Evolutionary conservation across 1,139 yeast species (phyloP).

Genomic region (Geotrichum candidum): DNA sequence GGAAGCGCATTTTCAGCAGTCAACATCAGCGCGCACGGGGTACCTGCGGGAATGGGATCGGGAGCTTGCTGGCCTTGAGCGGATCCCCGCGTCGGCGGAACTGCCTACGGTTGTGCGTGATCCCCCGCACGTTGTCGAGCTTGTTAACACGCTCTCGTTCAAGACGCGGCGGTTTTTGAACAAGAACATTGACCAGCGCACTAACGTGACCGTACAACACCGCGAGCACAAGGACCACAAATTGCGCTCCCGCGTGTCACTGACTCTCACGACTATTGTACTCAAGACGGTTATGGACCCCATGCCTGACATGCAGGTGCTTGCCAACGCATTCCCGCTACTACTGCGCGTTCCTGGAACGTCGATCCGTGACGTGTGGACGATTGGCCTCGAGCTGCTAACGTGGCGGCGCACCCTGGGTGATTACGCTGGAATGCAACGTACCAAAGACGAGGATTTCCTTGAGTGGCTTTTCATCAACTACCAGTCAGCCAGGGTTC

Average conservation of each 20-base stretch:
- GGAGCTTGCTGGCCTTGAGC: constrained; percentile 2
- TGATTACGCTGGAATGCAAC: constrained; percentile 15
- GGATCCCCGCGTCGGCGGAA: not conserved
- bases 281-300: not conserved
- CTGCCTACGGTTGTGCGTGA: constrained; percentile 1
- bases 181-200: not conserved
- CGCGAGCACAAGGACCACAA: not conserved
- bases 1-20: not conserved
- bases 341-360: constrained; percentile 40
- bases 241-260: not conserved
- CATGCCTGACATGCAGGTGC: constrained; percentile 20
- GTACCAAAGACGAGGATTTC: constrained; percentile 26
- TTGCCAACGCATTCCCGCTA: constrained; percentile 41
- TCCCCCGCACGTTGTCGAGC: constrained; percentile 1
- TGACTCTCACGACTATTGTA: not conserved
- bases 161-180: constrained; percentile 6
- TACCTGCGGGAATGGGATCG: constrained; percentile 10
- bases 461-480: constrained; percentile 29
- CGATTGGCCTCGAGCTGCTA: constrained; percentile 41
- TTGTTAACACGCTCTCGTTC: not conserved
- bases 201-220: constrained; percentile 1
- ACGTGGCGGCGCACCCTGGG: constrained; percentile 24
- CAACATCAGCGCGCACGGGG: constrained; percentile 1
- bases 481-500: constrained; percentile 12
- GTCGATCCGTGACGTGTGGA: constrained; percentile 45